Percentiles rank a stretch among this genome's conserved stretches.
phyloP scores from a whole-genome alignment of 805 yeast species.

The Kazachstania kunashirensis region DNA sequence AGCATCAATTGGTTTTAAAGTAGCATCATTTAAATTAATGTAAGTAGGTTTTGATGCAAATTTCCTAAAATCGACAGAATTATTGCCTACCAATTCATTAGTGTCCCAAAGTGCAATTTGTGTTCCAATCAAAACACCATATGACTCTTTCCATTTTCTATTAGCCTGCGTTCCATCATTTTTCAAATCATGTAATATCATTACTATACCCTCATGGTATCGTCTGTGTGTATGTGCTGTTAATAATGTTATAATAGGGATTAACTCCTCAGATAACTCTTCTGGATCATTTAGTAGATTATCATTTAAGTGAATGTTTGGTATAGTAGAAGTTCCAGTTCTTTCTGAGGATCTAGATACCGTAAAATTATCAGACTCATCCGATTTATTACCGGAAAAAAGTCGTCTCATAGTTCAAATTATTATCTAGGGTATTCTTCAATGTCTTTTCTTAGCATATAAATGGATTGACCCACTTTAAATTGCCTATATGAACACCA shows the following conservation, averaged over 20 bases:
- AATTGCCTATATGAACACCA: too few relatives aligned
- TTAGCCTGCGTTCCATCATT: constrained; percentile 82
- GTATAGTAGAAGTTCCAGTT: too few relatives aligned
- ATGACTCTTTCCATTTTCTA: constrained; percentile 85
- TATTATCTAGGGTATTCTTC: too few relatives aligned
- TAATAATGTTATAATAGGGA: constrained; percentile 64
- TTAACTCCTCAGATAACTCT: constrained; percentile 33
- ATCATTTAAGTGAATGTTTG: neutral
- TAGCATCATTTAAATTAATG: constrained; percentile 84
- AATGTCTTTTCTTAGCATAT: too few relatives aligned
- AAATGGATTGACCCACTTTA: too few relatives aligned
- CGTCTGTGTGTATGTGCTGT: constrained; percentile 69
- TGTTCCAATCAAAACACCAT: constrained; percentile 82
- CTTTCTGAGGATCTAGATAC: too few relatives aligned
- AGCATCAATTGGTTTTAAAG: constrained; percentile 58
- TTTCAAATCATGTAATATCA: constrained; percentile 62
- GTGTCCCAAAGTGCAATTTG: constrained; percentile 92
- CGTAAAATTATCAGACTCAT: constrained; percentile 2
- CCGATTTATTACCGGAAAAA: constrained; percentile 16
- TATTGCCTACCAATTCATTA: constrained; percentile 42
- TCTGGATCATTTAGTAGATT: constrained; percentile 1
- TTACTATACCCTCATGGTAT: constrained; percentile 66
- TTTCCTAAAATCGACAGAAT: constrained; percentile 38
- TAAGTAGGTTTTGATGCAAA: constrained; percentile 73
- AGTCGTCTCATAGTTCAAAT: constrained; percentile 25